phyloP scores from a whole-genome alignment of 2,329 filamentous ascomycete genomes.

The Diplodia mutila region DNA sequence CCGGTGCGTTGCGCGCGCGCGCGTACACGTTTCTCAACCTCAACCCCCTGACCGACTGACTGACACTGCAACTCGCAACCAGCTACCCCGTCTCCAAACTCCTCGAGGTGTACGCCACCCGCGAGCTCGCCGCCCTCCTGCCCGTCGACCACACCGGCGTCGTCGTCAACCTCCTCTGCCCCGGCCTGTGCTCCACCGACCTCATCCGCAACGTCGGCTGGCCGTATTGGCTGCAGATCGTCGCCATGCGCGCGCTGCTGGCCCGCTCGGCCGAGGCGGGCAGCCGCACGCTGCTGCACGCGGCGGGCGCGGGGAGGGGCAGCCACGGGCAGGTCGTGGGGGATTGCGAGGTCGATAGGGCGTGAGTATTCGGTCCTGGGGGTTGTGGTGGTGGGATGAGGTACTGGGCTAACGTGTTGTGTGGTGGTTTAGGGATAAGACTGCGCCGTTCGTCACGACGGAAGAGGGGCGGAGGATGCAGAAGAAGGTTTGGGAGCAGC shows the following conservation, averaged over 20 bases:
- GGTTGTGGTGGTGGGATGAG: no score
- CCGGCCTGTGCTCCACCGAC: slow-evolving; percentile 39
- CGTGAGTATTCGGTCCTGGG: slow-evolving; percentile 25
- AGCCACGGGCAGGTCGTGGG: slow-evolving; percentile 33
- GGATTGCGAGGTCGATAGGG: slow-evolving; percentile 31
- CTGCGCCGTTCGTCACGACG: slow-evolving; percentile 24
- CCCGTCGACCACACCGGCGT: slow-evolving; percentile 34
- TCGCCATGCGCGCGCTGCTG: slow-evolving; percentile 20
- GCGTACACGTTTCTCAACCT: no score
- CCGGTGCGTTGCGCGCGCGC: slow-evolving; percentile 28
- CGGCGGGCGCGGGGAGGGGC: slow-evolving; percentile 29
- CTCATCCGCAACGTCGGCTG: slow-evolving; percentile 32
- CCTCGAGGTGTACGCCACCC: slow-evolving; percentile 35
- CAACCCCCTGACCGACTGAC: no score
- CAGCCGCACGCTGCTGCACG: slow-evolving; percentile 31
- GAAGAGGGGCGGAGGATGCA: slow-evolving; percentile 14
- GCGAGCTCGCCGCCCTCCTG: slow-evolving; percentile 33
- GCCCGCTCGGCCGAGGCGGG: slow-evolving; percentile 33
- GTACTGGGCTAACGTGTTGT: neutral
- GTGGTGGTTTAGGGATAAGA: neutral
- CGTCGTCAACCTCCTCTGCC: slow-evolving; percentile 40
- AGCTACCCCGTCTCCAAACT: slow-evolving; percentile 39
- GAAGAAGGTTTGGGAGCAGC: slow-evolving; percentile 29
- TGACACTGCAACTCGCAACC: neutral
- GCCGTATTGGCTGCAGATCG: slow-evolving; percentile 13